phyloP scores from a whole-genome alignment of 257 asterid genomes.

The Lycium barbarum region DNA sequence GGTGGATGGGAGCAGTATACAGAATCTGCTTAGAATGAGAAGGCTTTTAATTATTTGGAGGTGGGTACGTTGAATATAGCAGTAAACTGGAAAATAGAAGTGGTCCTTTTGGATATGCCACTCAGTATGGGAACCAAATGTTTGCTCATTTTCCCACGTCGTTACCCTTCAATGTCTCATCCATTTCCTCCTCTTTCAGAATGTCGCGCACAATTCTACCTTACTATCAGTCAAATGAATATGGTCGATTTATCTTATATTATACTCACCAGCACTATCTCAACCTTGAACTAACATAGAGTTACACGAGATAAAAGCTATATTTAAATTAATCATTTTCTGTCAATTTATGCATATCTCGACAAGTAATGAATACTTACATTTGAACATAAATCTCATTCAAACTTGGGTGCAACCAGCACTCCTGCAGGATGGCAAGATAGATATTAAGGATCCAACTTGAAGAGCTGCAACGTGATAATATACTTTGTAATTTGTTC shows the following conservation, averaged over 20 bases:
- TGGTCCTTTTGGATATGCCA: constrained; percentile 25
- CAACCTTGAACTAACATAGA: background rate
- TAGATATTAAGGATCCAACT: too few relatives aligned
- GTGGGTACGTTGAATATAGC: constrained; percentile 20
- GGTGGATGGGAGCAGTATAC: constrained; percentile 18
- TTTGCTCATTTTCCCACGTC: constrained; percentile 23
- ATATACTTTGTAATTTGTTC: too few relatives aligned
- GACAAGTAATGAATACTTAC: too few relatives aligned
- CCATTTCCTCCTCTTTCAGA: constrained; percentile 7
- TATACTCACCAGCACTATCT: background rate
- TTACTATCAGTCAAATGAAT: background rate
- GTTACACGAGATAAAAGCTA: too few relatives aligned
- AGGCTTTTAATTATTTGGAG: constrained; percentile 12
- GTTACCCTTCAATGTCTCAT: background rate
- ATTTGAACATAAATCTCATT: too few relatives aligned
- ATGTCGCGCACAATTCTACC: background rate
- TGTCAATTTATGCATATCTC: too few relatives aligned
- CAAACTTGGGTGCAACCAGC: too few relatives aligned
- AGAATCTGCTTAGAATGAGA: constrained; percentile 14
- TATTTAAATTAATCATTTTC: too few relatives aligned
- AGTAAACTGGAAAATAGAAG: constrained; percentile 6
- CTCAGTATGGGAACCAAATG: constrained; percentile 24
- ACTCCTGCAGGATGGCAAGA: too few relatives aligned
- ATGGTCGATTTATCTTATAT: background rate
- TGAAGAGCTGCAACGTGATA: too few relatives aligned